Evolutionary conservation across 208 protist genomes (phyloP).

Genomic region (Acanthamoeba divionensis): DNA sequence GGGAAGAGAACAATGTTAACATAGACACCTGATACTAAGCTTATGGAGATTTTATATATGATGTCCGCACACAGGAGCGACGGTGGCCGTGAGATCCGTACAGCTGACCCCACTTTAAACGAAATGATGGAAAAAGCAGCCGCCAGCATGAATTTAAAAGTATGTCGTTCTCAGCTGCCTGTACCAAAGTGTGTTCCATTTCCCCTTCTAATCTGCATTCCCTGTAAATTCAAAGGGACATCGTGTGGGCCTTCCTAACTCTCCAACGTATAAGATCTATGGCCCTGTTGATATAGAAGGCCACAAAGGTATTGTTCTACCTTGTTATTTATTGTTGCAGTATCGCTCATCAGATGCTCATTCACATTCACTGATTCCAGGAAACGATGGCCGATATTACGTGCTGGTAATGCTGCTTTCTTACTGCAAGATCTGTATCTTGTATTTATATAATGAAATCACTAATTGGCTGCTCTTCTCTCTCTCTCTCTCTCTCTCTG

Average conservation of each 20-base stretch:
- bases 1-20: no score
- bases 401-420: slow-evolving; percentile 10
- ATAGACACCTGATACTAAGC: neutral
- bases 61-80: neutral
- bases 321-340: no score
- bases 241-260: neutral
- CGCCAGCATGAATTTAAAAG: neutral
- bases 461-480: neutral
- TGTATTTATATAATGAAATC: neutral
- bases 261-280: neutral
- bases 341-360: no score
- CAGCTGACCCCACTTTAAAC: neutral
- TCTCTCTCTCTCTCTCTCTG: neutral
- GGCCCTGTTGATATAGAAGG: slow-evolving; percentile 24
- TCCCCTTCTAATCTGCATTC: no score
- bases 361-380: no score
- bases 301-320: slow-evolving; percentile 6
- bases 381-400: slow-evolving; percentile 29
- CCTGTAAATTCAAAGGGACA: no score
- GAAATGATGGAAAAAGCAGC: slow-evolving; percentile 22
- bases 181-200: no score
- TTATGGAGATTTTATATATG: neutral
- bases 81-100: neutral
- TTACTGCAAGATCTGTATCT: neutral
- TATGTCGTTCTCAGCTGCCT: no score